phyloP scores from a whole-genome alignment of 139 green algal genomes.

The Tetradesmus lagerheimii region DNA sequence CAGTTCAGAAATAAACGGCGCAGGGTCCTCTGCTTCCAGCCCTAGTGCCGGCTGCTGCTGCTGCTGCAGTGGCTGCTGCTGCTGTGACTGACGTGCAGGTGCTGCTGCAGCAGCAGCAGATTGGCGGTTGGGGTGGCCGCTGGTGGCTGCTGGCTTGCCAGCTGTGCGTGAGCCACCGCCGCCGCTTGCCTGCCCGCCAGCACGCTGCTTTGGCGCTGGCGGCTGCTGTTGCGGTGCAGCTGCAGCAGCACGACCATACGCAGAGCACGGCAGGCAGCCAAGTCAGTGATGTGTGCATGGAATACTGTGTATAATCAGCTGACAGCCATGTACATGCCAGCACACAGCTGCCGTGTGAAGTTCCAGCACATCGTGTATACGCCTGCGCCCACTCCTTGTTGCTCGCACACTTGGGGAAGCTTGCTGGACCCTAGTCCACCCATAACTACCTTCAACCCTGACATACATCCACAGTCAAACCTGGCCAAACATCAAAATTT shows the following conservation, averaged over 20 bases:
- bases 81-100: constrained; percentile 34
- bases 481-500: no score
- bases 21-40: constrained; percentile 57
- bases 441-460: no score
- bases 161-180: background rate
- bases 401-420: no score
- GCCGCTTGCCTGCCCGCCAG: background rate
- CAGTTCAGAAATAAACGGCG: constrained; percentile 74
- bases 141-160: constrained; percentile 29
- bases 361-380: background rate
- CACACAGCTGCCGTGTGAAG: background rate
- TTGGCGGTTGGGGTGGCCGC: constrained; percentile 31
- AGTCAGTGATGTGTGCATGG: background rate
- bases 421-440: no score
- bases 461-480: no score
- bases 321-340: background rate
- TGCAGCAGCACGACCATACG: background rate
- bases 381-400: no score
- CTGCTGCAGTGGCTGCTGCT: constrained; percentile 38
- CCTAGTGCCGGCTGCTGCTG: background rate
- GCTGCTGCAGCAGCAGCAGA: constrained; percentile 38
- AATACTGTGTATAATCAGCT: background rate
- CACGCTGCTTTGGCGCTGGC: background rate
- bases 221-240: background rate
- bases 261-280: no score